Base-by-base conservation (phyloP, 768 basidiomycete species). In the Asterophora parasitica region DNA sequence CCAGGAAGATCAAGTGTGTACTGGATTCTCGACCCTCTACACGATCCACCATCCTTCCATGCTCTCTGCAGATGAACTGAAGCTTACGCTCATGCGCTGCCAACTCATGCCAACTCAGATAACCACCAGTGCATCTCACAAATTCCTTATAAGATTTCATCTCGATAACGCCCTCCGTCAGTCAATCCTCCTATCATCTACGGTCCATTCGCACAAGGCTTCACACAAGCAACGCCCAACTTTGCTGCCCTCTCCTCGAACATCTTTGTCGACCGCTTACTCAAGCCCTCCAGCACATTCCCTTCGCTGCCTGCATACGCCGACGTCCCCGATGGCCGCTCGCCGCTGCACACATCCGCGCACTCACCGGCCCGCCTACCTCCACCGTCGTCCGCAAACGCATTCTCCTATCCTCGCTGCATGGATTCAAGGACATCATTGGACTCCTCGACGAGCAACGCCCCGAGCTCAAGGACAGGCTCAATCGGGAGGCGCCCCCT, bases 171-270 rank as follows among this genome's bases (percentile, higher is more conserved):
- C n/a, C n/a, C n/a, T n/a, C n/a, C n/a, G n/a, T n/a, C 48, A 73
- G 70, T 72, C 20, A 65, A 65, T 46, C 71, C 71, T 1, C 60
- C 68, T 0, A 69, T 61, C 49, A 44, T 70, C 40, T 68, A 66
- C 43, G 71, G 72, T 0, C 68, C 73, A 9, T 62, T 68, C 47
- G 57, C 65, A 2, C 48, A 55, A 12, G 46, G 53, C 11, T 61
- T 54, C 34, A 46, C 50, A n/a, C n/a, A n/a, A n/a, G n/a, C n/a
- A n/a, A n/a, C n/a, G n/a, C n/a, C n/a, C n/a, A n/a, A n/a, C n/a
- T n/a, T n/a, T n/a, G 15, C 44, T 4, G 53, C 54, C 4, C 19
- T 66, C 15, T 61, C 62, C 17, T 64, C 66, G 2, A 58, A 65
- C 44, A 13, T 56, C 10, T 50, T 61, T 41, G 23, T 70, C 5